Base-by-base conservation (phyloP, 2,329 filamentous ascomycete genomes). In the Zalaria obscura region DNA sequence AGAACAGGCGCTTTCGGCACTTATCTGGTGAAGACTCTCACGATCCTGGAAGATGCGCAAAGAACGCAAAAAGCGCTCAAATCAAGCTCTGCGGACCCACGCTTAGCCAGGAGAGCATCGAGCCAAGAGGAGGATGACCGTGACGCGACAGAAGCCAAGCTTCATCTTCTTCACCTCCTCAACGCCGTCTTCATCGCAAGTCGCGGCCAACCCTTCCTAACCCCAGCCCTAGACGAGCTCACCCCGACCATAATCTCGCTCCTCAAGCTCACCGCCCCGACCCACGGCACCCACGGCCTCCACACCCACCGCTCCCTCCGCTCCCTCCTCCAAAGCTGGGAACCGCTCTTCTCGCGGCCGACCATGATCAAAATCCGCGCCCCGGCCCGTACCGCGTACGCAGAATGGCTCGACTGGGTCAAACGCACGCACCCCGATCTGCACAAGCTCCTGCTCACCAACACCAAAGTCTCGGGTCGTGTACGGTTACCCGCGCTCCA, bases 1-100 rank as follows among this genome's bases (percentile, higher is more conserved):
- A 40, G 46, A 11, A 40, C 43, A 25, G 33, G 32, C 27, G 46
- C 44, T 25, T 36, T 48, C 25, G 46, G 46, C 4, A 45, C 42
- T 32, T 45, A 48, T 34, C 36, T 46, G 2, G 26, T 44, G 5
- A 48, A 44, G 26, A 18, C 46, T 3, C 28, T 32, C 4, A 11
- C 11, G 18, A 8, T 8, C 25, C 26, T 41, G 37, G 11, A 10
- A 2, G 11, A 40, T 26, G 9, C 18, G 18, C 18, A 18, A 18
- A 10, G 29, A 29, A 27, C 5, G 7, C 28, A 10, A 25, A n/a
- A 27, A 39, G 35, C 46, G 28, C 37, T 32, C 33, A 38, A 38
- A 25, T 38, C 35, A 25, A 28, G n/a, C 18, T 41, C 37, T 38
- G 10, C 27, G 32, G 28, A 40, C 36, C 36, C 40, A 28, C 3